Evolutionary conservation across 768 basidiomycete genomes (phyloP), one percentile per base, ranked within the genome.

Genomic region (Favolaschia claudopus): DNA sequence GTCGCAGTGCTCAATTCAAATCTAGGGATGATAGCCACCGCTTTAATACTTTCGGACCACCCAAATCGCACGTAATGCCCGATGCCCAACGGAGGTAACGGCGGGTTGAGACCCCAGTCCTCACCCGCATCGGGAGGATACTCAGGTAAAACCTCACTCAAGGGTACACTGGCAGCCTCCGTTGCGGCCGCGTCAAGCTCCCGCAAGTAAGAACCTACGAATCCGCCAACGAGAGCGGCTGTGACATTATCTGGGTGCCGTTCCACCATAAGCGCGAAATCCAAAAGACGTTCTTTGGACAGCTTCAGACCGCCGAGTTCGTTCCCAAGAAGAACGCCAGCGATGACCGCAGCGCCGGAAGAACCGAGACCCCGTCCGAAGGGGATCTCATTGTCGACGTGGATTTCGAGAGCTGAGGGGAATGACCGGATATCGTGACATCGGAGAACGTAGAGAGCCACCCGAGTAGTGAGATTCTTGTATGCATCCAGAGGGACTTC

Each of bases 231-330:
- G 33, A 99, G 86, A 0, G 96, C 96, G 3, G 97, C 97, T 1
- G 97, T 97, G 70, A 99, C 96, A 73, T 99, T 99, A 76, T 99
- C 97, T 15, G 97, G 97, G 72, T 99, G 97, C 17, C 97, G 85
- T 76, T 99, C 97, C 69, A 99, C 95, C 97, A 99, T 99, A 51
- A 99, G 82, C 1, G 96, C 96, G 70, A 93, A 96, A 77, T 99
- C 97, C 60, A 99, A 86, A 67, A 96, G 79, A 24, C 97, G 87
- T 38, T 81, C 83, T 27, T 72, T 78, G 14, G 91, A 74, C 12
- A 99, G 86, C 22, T 81, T 70, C 60, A 99, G 84, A 17, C 83
- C 64, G 15, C 92, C 96, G 22, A 99, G 80, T n/a, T 86, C 81
- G 69, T 95, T 85, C 32, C 89, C 97, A 40, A 99, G 85, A 29